Conservation (phyloP, 257 asterid genomes). For the Jasminum sambac region DNA sequence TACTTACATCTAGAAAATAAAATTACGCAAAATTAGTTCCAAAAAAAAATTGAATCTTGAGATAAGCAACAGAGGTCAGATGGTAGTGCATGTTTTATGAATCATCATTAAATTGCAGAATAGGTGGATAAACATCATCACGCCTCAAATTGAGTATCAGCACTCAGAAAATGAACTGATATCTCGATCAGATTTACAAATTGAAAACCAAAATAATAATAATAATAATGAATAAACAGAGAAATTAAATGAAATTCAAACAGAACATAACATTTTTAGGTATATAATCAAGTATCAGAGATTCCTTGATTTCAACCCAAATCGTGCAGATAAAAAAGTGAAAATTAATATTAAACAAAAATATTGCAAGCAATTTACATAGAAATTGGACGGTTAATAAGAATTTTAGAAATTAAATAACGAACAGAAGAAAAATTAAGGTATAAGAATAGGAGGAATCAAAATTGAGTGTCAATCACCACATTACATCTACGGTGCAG, state of each 20-base stretch:
- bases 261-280: conserved; percentile 39
- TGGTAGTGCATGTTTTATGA: conserved; percentile 75
- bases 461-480: conserved; percentile 48
- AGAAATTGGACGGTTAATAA: background rate
- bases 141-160: conserved; percentile 32
- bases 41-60: background rate
- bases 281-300: too few species aligned
- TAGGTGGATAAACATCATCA: conserved; percentile 54
- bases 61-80: conserved; percentile 56
- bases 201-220: background rate
- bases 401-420: background rate
- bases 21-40: background rate
- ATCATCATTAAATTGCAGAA: conserved; percentile 70
- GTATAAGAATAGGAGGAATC: conserved; percentile 22
- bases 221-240: background rate
- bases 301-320: conserved; percentile 20
- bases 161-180: background rate
- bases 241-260: conserved; percentile 11
- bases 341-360: too few species aligned
- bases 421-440: background rate
- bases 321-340: conserved; percentile 22
- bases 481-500: conserved; percentile 35
- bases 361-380: background rate
- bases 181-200: background rate
- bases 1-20: background rate